phyloP scores from a whole-genome alignment of 2,329 filamentous ascomycete species.

The Xylariaceae sp. region DNA sequence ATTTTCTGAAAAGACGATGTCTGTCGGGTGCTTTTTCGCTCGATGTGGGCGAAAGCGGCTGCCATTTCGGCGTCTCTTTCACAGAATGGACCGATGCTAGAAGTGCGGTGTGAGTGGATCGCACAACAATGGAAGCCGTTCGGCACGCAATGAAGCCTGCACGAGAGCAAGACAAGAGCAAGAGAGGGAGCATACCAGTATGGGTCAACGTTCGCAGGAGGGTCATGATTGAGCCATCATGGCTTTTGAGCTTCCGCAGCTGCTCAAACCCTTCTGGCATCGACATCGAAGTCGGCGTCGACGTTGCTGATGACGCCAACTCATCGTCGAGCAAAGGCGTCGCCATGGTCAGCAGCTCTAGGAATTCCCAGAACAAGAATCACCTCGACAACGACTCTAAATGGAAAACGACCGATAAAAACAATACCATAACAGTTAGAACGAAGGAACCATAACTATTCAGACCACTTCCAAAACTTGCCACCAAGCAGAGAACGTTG shows the following conservation, averaged over 20 bases:
- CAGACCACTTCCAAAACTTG: conserved; percentile 12
- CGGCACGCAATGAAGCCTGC: not conserved
- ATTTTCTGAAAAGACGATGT: conserved; percentile 31
- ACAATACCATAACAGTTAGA: conserved; percentile 10
- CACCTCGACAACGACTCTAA: not conserved
- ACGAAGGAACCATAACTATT: conserved; percentile 8
- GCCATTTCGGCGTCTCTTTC: conserved; percentile 23
- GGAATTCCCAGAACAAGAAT: conserved; percentile 15
- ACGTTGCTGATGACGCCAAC: conserved; percentile 17
- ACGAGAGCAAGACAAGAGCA: not conserved
- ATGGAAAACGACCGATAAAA: not conserved
- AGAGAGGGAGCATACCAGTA: conserved; percentile 29
- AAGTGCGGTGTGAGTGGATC: conserved; percentile 10
- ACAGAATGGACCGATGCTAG: conserved; percentile 26
- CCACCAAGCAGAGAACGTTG: conserved; percentile 6
- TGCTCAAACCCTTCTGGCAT: conserved; percentile 24
- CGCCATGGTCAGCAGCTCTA: conserved; percentile 25
- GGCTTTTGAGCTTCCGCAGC: conserved; percentile 36
- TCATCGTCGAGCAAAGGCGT: conserved; percentile 20
- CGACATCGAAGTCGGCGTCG: conserved; percentile 26
- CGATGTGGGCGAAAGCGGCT: conserved; percentile 22
- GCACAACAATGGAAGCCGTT: not conserved
- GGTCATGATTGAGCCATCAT: conserved; percentile 38
- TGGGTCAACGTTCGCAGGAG: conserved; percentile 40
- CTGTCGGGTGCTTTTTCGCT: conserved; percentile 20